A percentile compares a stretch with the other conserved stretches of the same genome.
These are phyloP conservation scores for Termitomyces sp. DNA, from an alignment of 768 basidiomycete genomes.

Conservation along the genomic window DNA sequence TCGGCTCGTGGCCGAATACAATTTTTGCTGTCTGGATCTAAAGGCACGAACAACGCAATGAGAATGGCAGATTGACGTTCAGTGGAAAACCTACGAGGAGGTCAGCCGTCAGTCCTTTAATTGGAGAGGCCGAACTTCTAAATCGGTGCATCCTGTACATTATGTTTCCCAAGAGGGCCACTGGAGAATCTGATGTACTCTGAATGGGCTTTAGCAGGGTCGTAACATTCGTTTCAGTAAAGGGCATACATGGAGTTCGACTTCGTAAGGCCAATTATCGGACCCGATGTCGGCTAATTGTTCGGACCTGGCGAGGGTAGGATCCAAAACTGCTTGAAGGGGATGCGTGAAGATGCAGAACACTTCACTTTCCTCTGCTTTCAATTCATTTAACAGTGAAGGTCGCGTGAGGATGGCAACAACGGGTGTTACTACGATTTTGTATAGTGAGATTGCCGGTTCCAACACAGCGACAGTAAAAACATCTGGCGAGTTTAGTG, in stretches of 20 bases:
- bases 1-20: constrained; percentile 46
- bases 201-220: constrained; percentile 20
- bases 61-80: background rate
- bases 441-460: constrained; percentile 64
- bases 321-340: constrained; percentile 67
- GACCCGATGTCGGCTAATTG: constrained; percentile 54
- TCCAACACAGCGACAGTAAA: constrained; percentile 57
- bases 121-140: constrained; percentile 68
- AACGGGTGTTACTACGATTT: constrained; percentile 74
- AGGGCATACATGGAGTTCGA: constrained; percentile 55
- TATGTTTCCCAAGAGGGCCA: constrained; percentile 43
- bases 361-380: constrained; percentile 64
- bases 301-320: constrained; percentile 37
- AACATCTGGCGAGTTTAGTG: constrained; percentile 49
- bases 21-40: constrained; percentile 67
- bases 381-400: constrained; percentile 44
- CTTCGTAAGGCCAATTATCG: constrained; percentile 78
- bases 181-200: constrained; percentile 51
- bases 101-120: constrained; percentile 82
- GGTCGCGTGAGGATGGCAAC: constrained; percentile 62
- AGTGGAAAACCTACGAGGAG: constrained; percentile 53
- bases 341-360: constrained; percentile 78
- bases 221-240: background rate
- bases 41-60: background rate
- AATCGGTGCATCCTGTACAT: constrained; percentile 83